A percentile compares a stretch with the other conserved stretches of the same genome.
phyloP scores from a whole-genome alignment of 139 green algal species.

The Auxenochlorella pyrenoidosa region DNA sequence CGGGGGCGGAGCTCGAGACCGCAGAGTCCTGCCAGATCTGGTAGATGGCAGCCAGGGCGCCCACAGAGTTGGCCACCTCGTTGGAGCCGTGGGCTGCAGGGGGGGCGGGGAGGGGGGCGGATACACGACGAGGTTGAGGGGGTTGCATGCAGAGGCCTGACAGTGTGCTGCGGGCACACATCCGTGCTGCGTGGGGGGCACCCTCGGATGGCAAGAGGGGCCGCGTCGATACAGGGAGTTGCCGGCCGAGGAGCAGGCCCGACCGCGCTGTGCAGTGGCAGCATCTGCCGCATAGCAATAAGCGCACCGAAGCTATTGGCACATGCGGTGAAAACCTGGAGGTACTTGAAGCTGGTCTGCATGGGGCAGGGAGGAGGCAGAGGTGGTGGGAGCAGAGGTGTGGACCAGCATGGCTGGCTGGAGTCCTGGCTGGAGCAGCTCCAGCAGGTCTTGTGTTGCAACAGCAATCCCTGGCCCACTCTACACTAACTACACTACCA shows the following conservation, averaged over 20 bases:
- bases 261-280: no score
- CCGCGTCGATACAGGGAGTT: no score
- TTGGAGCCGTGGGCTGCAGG: constrained; percentile 78
- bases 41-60: constrained; percentile 79
- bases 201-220: no score
- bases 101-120: neutral
- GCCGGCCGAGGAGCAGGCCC: no score
- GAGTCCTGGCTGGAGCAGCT: no score
- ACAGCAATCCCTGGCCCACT: no score
- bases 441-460: no score
- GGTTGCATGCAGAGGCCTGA: neutral
- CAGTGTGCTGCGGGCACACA: neutral
- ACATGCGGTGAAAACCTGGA: constrained; percentile 83
- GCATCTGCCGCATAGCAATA: no score
- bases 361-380: neutral
- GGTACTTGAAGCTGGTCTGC: constrained; percentile 68
- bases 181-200: no score
- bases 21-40: neutral
- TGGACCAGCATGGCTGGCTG: no score
- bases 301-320: constrained; percentile 76
- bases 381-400: no score
- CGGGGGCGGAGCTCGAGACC: constrained; percentile 30
- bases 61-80: constrained; percentile 86
- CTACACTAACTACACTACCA: no score
- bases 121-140: neutral